Conservation (phyloP, 2,329 filamentous ascomycete genomes). For the Achaetomium macrosporum region DNA sequence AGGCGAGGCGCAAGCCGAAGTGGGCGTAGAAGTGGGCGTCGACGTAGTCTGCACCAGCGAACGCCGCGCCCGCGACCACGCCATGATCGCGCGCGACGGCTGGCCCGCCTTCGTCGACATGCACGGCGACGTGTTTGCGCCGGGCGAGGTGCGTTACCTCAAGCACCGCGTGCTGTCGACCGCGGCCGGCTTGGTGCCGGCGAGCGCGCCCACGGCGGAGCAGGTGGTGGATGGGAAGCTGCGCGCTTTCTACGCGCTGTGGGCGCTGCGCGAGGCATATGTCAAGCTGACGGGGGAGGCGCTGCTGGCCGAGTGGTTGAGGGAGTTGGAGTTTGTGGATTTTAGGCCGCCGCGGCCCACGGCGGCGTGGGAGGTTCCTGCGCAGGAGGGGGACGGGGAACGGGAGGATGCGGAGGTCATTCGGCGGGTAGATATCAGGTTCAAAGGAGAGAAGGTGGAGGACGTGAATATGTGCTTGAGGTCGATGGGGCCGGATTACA, state of each 20-base stretch:
- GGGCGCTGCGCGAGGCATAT: constrained; percentile 75
- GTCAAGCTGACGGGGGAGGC: constrained; percentile 80
- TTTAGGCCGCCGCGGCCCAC: constrained; percentile 50
- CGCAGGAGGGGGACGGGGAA: constrained; percentile 20
- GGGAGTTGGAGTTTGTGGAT: constrained; percentile 60
- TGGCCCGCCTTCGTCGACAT: constrained; percentile 65
- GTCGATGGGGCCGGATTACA: constrained; percentile 44
- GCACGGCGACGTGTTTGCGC: constrained; percentile 64
- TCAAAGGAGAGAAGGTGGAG: constrained; percentile 34
- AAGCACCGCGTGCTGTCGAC: constrained; percentile 38
- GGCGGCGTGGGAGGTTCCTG: constrained; percentile 16
- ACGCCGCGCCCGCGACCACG: constrained; percentile 55
- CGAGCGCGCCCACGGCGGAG: constrained; percentile 27
- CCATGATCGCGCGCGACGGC: constrained; percentile 50
- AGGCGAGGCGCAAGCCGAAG: not conserved
- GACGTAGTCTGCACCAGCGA: constrained; percentile 74
- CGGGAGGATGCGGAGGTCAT: constrained; percentile 28
- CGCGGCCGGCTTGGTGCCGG: constrained; percentile 19
- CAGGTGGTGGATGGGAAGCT: constrained; percentile 55
- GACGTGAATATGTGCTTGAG: constrained; percentile 40
- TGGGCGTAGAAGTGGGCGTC: constrained; percentile 52
- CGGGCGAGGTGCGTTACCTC: constrained; percentile 56
- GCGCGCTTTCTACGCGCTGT: constrained; percentile 68
- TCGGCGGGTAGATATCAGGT: constrained; percentile 34
- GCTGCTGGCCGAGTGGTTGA: constrained; percentile 66